These are phyloP conservation scores for Chondrus crispus DNA, from an alignment of 23 red algal species.

Conservation along the genomic window DNA sequence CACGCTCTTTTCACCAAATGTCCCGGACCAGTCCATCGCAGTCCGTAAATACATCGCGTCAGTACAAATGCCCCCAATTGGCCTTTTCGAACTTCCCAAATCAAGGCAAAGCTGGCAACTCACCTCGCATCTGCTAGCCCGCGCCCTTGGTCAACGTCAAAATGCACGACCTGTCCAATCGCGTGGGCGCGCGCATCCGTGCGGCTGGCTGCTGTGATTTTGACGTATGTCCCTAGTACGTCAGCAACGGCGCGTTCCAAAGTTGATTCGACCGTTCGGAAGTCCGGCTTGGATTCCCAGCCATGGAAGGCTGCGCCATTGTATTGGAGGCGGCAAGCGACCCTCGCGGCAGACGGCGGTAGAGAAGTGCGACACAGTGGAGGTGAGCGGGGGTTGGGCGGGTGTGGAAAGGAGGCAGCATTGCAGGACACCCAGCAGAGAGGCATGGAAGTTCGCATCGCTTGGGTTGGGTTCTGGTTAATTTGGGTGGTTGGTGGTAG, in stretches of 20 bases:
- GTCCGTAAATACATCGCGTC: not conserved
- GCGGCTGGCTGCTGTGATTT: not conserved
- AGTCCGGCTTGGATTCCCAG: not conserved
- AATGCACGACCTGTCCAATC: not conserved
- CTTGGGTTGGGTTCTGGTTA: too few relatives aligned
- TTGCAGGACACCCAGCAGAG: too few relatives aligned
- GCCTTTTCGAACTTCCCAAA: not conserved
- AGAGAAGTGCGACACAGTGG: too few relatives aligned
- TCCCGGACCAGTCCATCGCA: not conserved
- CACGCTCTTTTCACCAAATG: not conserved
- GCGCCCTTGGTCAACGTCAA: not conserved
- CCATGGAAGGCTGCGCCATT: not conserved
- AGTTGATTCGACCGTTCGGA: not conserved
- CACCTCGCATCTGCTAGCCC: not conserved
- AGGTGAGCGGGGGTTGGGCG: too few relatives aligned
- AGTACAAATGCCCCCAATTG: not conserved
- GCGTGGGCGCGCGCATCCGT: conserved; percentile 16
- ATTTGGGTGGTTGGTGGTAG: too few relatives aligned
- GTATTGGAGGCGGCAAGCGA: not conserved
- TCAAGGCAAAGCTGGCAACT: not conserved
- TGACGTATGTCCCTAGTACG: not conserved
- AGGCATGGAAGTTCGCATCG: too few relatives aligned
- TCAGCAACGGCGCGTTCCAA: not conserved
- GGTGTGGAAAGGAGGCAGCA: too few relatives aligned
- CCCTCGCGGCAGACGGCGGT: too few relatives aligned